Evolutionary conservation across 495 filamentous ascomycete genomes (phyloP).

Genomic region (Mytilinidion resinicola): DNA sequence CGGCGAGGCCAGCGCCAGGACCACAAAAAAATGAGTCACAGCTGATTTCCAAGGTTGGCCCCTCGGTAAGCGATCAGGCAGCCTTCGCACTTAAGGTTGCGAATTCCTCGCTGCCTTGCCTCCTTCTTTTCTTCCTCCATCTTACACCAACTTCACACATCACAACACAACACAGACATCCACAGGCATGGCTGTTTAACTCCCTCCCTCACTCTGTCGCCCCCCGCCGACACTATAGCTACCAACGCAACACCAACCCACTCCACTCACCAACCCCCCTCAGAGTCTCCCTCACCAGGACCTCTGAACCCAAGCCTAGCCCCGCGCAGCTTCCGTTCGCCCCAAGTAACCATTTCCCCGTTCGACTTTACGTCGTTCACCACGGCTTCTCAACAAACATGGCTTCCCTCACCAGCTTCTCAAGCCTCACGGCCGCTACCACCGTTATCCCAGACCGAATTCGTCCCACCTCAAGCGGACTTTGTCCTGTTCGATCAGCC

Average conservation of each 20-base stretch:
- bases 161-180: conserved; percentile 36
- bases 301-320: conserved; percentile 53
- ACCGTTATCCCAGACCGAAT: conserved; percentile 36
- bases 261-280: conserved; percentile 30
- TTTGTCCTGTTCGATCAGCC: conserved; percentile 39
- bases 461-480: conserved; percentile 38
- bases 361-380: conserved; percentile 56
- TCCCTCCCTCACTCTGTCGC: conserved; percentile 41
- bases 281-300: conserved; percentile 43
- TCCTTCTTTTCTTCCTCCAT: conserved; percentile 18
- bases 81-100: conserved; percentile 11
- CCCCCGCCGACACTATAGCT: conserved; percentile 44
- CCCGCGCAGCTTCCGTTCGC: conserved; percentile 50
- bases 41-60: too few relatives aligned
- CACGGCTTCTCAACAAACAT: conserved; percentile 59
- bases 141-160: conserved; percentile 30
- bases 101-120: conserved; percentile 17
- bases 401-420: conserved; percentile 54
- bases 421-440: conserved; percentile 37
- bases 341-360: conserved; percentile 40
- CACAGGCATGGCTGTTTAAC: conserved; percentile 48
- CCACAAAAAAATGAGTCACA: too few relatives aligned
- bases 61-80: neutral
- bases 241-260: conserved; percentile 36
- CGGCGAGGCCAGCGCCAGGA: too few relatives aligned